Conservation (phyloP, 805 yeast genomes). For the Pichia rugopelliculosa region DNA sequence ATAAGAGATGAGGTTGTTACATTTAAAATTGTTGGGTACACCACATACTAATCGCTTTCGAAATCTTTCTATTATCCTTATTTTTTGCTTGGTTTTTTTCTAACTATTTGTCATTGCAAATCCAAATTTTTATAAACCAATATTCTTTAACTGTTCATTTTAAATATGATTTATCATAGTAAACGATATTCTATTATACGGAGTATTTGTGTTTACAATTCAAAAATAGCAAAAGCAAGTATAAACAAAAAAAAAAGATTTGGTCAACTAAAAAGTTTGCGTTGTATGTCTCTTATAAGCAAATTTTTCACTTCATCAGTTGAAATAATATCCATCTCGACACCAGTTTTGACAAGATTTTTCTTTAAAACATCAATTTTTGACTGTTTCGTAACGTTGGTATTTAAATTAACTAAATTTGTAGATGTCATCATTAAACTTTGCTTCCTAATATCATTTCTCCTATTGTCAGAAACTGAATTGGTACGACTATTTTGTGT, state of each 20-base stretch:
- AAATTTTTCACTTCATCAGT: slow-evolving; percentile 12
- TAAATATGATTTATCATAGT: no score
- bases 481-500: neutral
- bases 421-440: neutral
- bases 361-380: neutral
- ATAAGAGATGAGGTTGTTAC: neutral
- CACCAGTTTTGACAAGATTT: neutral
- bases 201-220: no score
- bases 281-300: slow-evolving; percentile 14
- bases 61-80: no score
- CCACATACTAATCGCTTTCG: neutral
- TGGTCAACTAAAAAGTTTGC: slow-evolving; percentile 12
- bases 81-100: no score
- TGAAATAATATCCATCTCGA: slow-evolving; percentile 12
- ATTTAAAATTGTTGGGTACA: neutral
- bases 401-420: neutral
- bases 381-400: neutral
- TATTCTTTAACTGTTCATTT: no score
- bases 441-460: neutral
- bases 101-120: no score
- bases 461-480: neutral
- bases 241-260: neutral
- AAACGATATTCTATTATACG: no score
- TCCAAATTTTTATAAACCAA: no score
- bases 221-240: neutral